Evolutionary conservation across 179 eudicot genomes (phyloP), one percentile per base, ranked within the genome.

Genomic region (Camellia oleifera): DNA sequence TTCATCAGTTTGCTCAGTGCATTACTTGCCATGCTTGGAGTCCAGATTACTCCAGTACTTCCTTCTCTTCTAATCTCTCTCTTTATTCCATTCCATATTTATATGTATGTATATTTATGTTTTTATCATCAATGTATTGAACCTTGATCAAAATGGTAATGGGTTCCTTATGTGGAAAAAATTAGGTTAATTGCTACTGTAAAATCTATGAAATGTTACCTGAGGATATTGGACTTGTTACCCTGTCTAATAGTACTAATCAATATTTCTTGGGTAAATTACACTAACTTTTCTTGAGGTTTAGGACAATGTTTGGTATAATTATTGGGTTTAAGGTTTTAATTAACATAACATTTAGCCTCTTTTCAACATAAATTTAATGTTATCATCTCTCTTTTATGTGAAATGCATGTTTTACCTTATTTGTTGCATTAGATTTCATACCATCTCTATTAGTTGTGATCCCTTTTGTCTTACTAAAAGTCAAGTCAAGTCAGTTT

Each of bases 1-100:
- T 81, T 80, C 94, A 95, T 74, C 93, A 92, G 84, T 92, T 95
- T 53, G 99, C 98, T 75, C 95, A 84, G 57, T 90, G 91, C 86
- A 87, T 92, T 83, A 92, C 97, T 81, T 95, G 93, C 76, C 99
- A 95, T 83, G 95, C 97, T 87, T 95, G 99, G 99, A 92, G 92
- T 82, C 97, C 99, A 14, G 98, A 95, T 66, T 90, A 85, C 44
- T 89, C 99, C 65, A 95, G 98, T 94, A 87, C 66, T 40, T 61
- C 57, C 73, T 76, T 20, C 56, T 77, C 74, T 40, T 60, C 77
- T n/a, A 42, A 70, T 81, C 78, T 77, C 63, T 77, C 63, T 69
- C 10, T 68, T 60, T 15, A 71, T 40, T 45, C 40, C 40, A 32
- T n/a, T 77, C 8, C 60, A 26, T 57, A 69, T 23, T 4, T 42